Evolutionary conservation across 345 rosid species (phyloP).

Genomic region (Excoecaria agallocha): DNA sequence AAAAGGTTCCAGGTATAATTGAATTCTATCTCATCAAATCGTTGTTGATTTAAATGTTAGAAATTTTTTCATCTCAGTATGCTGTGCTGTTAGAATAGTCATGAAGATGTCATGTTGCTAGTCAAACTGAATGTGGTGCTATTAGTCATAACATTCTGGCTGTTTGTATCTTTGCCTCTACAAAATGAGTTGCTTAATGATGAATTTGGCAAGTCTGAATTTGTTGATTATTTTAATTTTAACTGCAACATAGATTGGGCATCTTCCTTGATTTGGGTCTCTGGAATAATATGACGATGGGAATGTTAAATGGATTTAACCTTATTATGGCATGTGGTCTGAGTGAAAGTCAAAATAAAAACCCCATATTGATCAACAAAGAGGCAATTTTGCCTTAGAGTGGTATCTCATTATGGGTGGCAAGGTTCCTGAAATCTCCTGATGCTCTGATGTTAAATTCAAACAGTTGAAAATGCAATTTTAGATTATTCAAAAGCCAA

Average conservation of each 20-base stretch:
- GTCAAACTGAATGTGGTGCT: too few relatives aligned
- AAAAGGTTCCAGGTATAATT: slow-evolving; percentile 86
- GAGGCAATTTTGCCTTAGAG: background rate
- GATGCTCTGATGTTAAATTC: background rate
- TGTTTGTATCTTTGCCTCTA: background rate
- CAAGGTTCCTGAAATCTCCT: background rate
- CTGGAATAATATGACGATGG: background rate
- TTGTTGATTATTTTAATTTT: background rate
- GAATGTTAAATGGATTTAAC: background rate
- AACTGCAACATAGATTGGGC: background rate
- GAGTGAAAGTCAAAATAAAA: background rate
- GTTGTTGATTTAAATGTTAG: background rate
- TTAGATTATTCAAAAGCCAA: too few relatives aligned
- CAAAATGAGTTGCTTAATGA: background rate
- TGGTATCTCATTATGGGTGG: too few relatives aligned
- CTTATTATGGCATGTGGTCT: too few relatives aligned
- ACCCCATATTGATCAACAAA: background rate
- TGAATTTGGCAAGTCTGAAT: background rate
- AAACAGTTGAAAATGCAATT: background rate
- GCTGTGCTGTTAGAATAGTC: too few relatives aligned
- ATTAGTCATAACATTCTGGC: background rate
- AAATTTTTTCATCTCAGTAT: background rate
- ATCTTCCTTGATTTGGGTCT: background rate
- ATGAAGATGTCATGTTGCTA: too few relatives aligned
- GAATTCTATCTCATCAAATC: background rate